Percentiles rank a stretch among this genome's conserved stretches.
Conservation (phyloP, 768 basidiomycete species). For the Tricholoma matsutake region DNA sequence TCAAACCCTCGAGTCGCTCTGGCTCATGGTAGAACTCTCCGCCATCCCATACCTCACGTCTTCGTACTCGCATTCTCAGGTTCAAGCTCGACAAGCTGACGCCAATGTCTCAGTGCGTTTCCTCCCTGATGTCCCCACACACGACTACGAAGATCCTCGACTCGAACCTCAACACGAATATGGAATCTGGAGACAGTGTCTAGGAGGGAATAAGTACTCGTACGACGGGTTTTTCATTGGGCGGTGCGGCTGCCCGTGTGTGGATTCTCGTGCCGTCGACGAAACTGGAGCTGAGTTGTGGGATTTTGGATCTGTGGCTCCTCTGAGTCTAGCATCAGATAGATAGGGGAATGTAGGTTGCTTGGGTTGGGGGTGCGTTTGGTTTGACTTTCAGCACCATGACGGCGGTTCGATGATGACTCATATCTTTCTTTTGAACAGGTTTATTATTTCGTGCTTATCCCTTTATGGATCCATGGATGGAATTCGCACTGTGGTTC, state of each 20-base stretch:
- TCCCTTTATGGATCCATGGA: no score
- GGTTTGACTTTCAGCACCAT: no score
- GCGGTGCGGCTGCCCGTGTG: neutral
- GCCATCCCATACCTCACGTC: neutral
- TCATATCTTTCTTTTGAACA: no score
- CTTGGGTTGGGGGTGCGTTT: no score
- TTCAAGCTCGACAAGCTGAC: neutral
- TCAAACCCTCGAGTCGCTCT: neutral
- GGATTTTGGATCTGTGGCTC: neutral
- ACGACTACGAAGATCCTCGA: neutral
- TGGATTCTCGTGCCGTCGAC: no score
- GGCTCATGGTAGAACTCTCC: neutral
- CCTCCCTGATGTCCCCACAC: neutral
- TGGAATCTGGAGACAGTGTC: neutral
- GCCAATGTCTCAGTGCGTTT: no score
- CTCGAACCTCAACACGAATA: neutral
- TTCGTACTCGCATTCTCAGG: neutral
- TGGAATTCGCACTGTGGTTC: no score
- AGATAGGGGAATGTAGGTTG: no score
- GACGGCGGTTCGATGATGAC: no score
- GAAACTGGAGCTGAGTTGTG: neutral
- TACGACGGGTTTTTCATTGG: slow-evolving; percentile 1
- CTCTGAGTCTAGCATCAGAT: no score
- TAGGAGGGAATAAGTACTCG: slow-evolving; percentile 1
- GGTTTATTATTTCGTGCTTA: no score